These are phyloP conservation scores for Epichloe sp. DNA, from an alignment of 2,329 filamentous ascomycete species.

Conservation along the genomic window DNA sequence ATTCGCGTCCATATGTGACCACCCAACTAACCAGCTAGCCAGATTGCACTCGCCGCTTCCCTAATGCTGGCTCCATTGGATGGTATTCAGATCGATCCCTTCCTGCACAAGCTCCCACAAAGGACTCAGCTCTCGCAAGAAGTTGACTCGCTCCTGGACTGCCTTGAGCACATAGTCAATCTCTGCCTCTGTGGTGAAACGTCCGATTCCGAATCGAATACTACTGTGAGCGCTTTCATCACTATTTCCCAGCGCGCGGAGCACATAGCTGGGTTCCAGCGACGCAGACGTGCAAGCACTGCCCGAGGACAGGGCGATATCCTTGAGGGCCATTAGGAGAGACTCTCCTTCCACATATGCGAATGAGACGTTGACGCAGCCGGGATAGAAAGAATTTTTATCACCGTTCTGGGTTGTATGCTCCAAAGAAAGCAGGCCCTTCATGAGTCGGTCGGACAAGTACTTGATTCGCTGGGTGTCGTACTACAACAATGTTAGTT, in stretches of 20 bases:
- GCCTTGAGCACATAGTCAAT: constrained; percentile 97
- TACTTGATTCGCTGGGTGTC: constrained; percentile 72
- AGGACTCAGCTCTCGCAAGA: constrained; percentile 87
- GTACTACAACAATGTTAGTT: constrained; percentile 49
- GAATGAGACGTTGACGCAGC: constrained; percentile 96
- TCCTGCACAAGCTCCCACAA: constrained; percentile 98
- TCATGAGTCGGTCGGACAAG: constrained; percentile 71
- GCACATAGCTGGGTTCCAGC: constrained; percentile 88
- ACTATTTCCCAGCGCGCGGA: constrained; percentile 86
- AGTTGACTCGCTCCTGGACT: constrained; percentile 78
- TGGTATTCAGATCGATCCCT: constrained; percentile 86
- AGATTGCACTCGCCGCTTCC: neutral
- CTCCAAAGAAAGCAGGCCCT: constrained; percentile 76
- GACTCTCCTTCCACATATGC: constrained; percentile 98
- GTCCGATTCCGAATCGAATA: constrained; percentile 93
- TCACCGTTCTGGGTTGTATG: constrained; percentile 90
- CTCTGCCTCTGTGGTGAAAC: constrained; percentile 89
- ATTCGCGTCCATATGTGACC: neutral
- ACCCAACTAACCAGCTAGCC: neutral
- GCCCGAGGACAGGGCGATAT: constrained; percentile 91
- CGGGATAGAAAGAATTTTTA: constrained; percentile 72
- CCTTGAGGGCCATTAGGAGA: constrained; percentile 93
- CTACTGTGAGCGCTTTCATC: constrained; percentile 97
- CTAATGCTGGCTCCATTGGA: constrained; percentile 97
- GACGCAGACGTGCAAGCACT: constrained; percentile 96